These are phyloP conservation scores for Trebouxiophyceae sp. DNA, from an alignment of 163 green algal species.

Conservation along the genomic window DNA sequence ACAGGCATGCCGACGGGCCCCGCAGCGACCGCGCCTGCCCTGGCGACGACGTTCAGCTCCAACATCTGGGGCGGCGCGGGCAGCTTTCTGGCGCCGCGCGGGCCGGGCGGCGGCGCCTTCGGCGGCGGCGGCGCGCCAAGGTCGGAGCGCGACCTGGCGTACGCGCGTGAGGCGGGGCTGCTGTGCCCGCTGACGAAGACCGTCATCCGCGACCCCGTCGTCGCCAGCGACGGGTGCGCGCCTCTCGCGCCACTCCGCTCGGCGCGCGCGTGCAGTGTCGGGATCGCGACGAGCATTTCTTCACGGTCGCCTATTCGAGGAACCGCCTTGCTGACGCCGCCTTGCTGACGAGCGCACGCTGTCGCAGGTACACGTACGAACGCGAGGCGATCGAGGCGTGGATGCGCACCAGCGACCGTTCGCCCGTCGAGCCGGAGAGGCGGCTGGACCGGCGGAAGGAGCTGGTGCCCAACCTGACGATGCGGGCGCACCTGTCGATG, in stretches of 20 bases:
- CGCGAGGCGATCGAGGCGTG: neutral
- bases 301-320: no score
- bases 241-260: no score
- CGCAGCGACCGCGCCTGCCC: no score
- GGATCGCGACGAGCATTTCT: no score
- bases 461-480: slow-evolving; percentile 8
- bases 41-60: no score
- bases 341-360: no score
- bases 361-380: slow-evolving; percentile 8
- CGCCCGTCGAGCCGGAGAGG: neutral
- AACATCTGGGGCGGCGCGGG: neutral
- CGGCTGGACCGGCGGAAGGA: neutral
- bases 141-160: neutral
- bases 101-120: no score
- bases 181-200: slow-evolving; percentile 3
- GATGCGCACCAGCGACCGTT: neutral
- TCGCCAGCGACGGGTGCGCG: slow-evolving; percentile 1
- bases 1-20: no score
- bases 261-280: no score
- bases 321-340: no score
- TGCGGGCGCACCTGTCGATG: neutral
- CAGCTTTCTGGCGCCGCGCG: no score
- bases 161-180: neutral
- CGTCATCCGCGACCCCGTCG: slow-evolving; percentile 4
- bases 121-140: no score